phyloP scores from a whole-genome alignment of 768 basidiomycete species.

The Psilocybe tampanensis region DNA sequence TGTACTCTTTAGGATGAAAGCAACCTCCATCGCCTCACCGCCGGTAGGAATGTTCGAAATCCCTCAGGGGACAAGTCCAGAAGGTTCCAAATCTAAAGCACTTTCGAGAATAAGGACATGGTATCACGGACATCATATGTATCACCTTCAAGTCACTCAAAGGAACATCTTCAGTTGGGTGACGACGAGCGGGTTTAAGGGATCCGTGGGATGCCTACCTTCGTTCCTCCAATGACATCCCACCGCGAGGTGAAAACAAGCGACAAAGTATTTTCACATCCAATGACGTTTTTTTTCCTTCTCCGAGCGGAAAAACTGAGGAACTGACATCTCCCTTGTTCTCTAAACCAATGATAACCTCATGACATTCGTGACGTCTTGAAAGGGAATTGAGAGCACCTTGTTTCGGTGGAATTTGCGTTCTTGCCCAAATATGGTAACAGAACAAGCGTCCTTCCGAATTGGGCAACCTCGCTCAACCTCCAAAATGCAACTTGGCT shows the following conservation, averaged over 20 bases:
- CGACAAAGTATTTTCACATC: too few relatives aligned
- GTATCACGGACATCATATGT: neutral
- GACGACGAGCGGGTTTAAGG: neutral
- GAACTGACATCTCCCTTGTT: neutral
- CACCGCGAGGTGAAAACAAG: too few relatives aligned
- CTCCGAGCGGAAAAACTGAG: too few relatives aligned
- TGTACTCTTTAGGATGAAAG: too few relatives aligned
- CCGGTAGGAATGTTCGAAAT: too few relatives aligned
- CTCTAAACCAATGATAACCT: neutral
- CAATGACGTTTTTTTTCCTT: too few relatives aligned
- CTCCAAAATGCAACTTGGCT: neutral
- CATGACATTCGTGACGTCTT: neutral
- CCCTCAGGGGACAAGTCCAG: too few relatives aligned
- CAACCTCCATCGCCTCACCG: too few relatives aligned
- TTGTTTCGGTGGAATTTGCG: neutral
- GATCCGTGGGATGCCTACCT: neutral
- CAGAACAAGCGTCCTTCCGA: slow-evolving; percentile 15
- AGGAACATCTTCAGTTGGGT: neutral
- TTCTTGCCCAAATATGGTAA: slow-evolving; percentile 1
- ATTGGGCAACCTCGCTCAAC: slow-evolving; percentile 7
- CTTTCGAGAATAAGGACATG: too few relatives aligned
- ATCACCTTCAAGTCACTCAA: neutral
- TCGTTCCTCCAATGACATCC: neutral
- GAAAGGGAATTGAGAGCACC: neutral
- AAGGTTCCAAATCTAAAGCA: too few relatives aligned